A percentile compares a stretch with the other conserved stretches of the same genome.
Conservation (phyloP, 2,329 filamentous ascomycete species). For the Trichoderma cornu-damae region DNA sequence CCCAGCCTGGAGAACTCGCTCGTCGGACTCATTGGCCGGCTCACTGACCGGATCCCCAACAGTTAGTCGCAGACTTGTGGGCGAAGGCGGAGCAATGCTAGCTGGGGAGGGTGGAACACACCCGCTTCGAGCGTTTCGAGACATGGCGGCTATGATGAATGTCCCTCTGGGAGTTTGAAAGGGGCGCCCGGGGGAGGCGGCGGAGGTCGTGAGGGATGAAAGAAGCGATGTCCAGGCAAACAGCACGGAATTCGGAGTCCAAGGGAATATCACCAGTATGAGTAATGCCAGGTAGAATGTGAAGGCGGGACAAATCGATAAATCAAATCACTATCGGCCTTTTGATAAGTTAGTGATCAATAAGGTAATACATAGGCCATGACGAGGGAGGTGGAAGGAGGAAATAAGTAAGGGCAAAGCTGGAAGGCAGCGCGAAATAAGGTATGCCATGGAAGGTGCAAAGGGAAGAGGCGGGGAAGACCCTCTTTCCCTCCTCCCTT, state of each 20-base stretch:
- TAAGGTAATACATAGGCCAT: not conserved
- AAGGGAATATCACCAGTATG: not conserved
- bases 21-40: conserved; percentile 13
- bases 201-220: not conserved
- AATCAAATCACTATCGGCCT: not conserved
- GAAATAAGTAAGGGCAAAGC: not conserved
- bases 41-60: conserved; percentile 22
- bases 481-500: no score
- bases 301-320: no score
- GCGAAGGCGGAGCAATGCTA: conserved; percentile 12
- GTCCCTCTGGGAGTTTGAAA: not conserved
- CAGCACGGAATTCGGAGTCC: not conserved
- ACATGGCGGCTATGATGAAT: conserved; percentile 29
- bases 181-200: not conserved
- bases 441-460: not conserved
- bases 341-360: not conserved
- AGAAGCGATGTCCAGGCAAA: not conserved
- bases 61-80: conserved; percentile 20
- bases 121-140: conserved; percentile 29
- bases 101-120: conserved; percentile 24
- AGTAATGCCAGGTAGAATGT: not conserved
- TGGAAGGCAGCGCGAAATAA: not conserved
- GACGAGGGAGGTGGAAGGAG: not conserved
- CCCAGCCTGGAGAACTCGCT: conserved; percentile 27
- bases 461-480: not conserved